phyloP scores from a whole-genome alignment of 1,139 yeast genomes.

The Suhomyces wounanorum region DNA sequence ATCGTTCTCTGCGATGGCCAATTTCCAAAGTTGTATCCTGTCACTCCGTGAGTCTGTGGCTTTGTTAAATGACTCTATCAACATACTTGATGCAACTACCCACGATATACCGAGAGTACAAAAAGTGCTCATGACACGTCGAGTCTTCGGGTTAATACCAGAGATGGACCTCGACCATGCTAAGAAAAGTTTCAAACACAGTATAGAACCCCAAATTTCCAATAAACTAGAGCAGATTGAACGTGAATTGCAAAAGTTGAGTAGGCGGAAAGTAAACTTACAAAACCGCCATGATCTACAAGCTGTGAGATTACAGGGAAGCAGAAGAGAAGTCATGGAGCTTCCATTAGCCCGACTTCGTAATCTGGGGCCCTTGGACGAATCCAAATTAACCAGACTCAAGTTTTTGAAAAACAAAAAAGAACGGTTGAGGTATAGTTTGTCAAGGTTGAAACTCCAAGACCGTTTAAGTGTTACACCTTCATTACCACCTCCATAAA shows the following conservation, averaged over 20 bases:
- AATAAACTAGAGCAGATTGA: constrained; percentile 17
- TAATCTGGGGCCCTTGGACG: constrained; percentile 17
- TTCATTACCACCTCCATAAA: constrained; percentile 10
- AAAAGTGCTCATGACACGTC: constrained; percentile 35
- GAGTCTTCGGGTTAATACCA: constrained; percentile 46
- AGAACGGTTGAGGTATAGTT: constrained; percentile 39
- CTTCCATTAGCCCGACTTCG: constrained; percentile 8
- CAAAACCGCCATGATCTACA: constrained; percentile 37
- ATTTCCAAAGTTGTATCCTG: constrained; percentile 29
- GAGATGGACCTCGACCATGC: constrained; percentile 45
- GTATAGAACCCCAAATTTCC: constrained; percentile 35
- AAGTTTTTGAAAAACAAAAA: constrained; percentile 39
- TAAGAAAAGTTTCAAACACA: constrained; percentile 30
- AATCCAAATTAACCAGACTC: constrained; percentile 32
- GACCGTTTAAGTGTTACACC: constrained; percentile 13
- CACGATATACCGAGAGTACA: constrained; percentile 37
- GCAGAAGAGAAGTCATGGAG: constrained; percentile 16
- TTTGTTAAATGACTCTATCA: constrained; percentile 33
- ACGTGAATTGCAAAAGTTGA: constrained; percentile 20
- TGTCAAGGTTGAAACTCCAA: constrained; percentile 23
- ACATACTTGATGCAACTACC: constrained; percentile 34
- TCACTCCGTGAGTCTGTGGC: constrained; percentile 35
- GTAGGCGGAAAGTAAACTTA: constrained; percentile 29
- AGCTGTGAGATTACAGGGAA: constrained; percentile 33
- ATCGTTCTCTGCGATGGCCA: constrained; percentile 8